Conservation (phyloP, 2,329 filamentous ascomycete species). For the Sclerotinia subarctica region DNA sequence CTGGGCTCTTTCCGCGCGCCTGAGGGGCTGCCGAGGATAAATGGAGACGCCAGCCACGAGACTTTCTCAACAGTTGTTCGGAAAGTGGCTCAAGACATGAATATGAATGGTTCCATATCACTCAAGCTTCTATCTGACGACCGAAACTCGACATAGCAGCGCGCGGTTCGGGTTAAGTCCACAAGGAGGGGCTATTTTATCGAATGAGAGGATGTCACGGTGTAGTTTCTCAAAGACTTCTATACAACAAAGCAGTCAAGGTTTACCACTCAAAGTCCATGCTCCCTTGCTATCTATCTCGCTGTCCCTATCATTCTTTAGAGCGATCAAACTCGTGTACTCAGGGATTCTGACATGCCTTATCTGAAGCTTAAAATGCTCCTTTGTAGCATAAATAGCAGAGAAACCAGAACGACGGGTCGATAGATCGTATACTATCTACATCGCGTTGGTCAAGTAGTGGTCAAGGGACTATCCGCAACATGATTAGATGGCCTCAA, state of each 20-base stretch:
- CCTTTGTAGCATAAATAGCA: not conserved
- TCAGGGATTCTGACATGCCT: not conserved
- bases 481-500: slow-evolving; percentile 1
- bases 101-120: slow-evolving; percentile 31
- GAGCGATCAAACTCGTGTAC: not conserved
- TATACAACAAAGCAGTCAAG: slow-evolving; percentile 3
- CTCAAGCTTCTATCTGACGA: slow-evolving; percentile 6
- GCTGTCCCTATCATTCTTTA: too few species aligned
- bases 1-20: slow-evolving; percentile 32
- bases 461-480: not conserved
- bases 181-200: not conserved
- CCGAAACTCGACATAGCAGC: slow-evolving; percentile 15
- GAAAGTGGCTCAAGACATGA: slow-evolving; percentile 31
- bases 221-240: slow-evolving; percentile 15
- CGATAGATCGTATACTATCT: not conserved
- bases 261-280: not conserved
- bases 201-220: slow-evolving; percentile 11
- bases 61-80: slow-evolving; percentile 24
- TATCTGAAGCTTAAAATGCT: slow-evolving; percentile 2
- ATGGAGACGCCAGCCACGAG: slow-evolving; percentile 31
- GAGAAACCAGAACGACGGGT: slow-evolving; percentile 1
- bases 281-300: too few species aligned
- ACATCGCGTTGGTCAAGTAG: not conserved
- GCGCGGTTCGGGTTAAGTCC: slow-evolving; percentile 8
- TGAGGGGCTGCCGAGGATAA: slow-evolving; percentile 18